Evolutionary conservation across 1,139 yeast species (phyloP), one percentile per base, ranked within the genome.

Genomic region (Debaryomyces robertsiae): DNA sequence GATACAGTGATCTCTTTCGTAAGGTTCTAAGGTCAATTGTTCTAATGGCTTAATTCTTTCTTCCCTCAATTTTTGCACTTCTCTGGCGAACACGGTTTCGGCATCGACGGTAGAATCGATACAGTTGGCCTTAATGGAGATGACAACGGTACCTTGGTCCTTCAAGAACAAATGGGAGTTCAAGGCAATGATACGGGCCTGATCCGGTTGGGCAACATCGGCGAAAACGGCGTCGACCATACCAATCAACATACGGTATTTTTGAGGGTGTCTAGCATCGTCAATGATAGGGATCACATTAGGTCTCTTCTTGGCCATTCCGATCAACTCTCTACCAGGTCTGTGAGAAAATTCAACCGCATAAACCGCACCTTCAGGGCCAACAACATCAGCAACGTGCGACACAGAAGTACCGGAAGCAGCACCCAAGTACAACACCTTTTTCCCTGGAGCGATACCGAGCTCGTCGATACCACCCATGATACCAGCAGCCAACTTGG

Each of bases 271-370:
- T 79, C 98, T 93, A 55, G 98, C 98, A 75, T 93, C 98, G 73
- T 93, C 98, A 67, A 93, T 91, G 69, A 93, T 93, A 61, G 98
- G 98, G 54, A 94, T 88, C 45, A 93, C 95, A 66, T 93, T 93
- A 53, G 98, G 98, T 82, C 98, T 88, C 94, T 93, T 93, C 82
- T 93, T 93, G 67, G 98, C 98, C 98, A 93, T 93, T 62, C 95
- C 89, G 63, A 94, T 91, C 73, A 93, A 82, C 73, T 93, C 98
- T 80, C 98, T 87, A 67, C 98, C 98, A 60, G 98, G 96, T 80
- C 98, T 86, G 80, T 93, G 98, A 49, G 98, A 90, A 77, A 93
- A 93, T 74, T 93, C 98, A 57, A 93, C 98, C 44, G 98, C 98
- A 68, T 93, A 94, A 46, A 93, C 98, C 61, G 89, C 77, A 68